Percentiles rank a stretch among this genome's conserved stretches.
phyloP scores from a whole-genome alignment of 371 early-diverging fungal species.

The Mucor irregularis region DNA sequence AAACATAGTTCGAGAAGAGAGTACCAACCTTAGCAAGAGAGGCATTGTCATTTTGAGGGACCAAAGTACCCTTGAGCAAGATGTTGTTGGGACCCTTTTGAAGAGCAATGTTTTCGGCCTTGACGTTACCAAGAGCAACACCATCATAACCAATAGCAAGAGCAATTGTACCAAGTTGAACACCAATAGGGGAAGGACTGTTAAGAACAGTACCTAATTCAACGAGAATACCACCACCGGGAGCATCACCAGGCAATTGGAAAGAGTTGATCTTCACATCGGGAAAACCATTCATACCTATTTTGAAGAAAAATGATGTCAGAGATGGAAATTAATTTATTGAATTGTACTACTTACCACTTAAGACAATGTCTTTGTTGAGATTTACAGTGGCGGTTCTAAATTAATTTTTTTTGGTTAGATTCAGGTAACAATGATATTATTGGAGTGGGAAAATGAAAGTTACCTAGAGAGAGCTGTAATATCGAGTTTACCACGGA shows the following conservation, averaged over 20 bases:
- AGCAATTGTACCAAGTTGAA: conserved; percentile 58
- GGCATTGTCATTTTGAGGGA: conserved; percentile 47
- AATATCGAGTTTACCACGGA: conserved; percentile 58
- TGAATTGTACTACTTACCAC: conserved; percentile 21
- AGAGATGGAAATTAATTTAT: neutral
- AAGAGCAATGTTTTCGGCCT: conserved; percentile 46
- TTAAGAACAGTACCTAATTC: conserved; percentile 53
- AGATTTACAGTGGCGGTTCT: conserved; percentile 47
- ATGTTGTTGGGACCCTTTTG: conserved; percentile 50
- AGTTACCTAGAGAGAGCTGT: conserved; percentile 55
- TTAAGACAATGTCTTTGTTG: conserved; percentile 32
- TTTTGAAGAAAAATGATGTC: too few relatives aligned
- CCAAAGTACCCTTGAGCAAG: conserved; percentile 53
- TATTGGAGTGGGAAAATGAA: conserved; percentile 26
- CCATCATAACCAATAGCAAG: conserved; percentile 56
- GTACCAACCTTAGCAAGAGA: conserved; percentile 46
- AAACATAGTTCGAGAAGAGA: conserved; percentile 59
- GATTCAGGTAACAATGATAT: too few relatives aligned
- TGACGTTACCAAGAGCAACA: conserved; percentile 52
- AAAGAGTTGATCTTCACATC: conserved; percentile 56
- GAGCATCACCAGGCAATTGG: conserved; percentile 56
- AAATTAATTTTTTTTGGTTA: too few relatives aligned
- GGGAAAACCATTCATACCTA: conserved; percentile 47
- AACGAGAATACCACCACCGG: conserved; percentile 57
- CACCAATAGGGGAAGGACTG: conserved; percentile 64